Conservation (phyloP, 2,329 filamentous ascomycete species). For the Rasamsonia emersonii region DNA sequence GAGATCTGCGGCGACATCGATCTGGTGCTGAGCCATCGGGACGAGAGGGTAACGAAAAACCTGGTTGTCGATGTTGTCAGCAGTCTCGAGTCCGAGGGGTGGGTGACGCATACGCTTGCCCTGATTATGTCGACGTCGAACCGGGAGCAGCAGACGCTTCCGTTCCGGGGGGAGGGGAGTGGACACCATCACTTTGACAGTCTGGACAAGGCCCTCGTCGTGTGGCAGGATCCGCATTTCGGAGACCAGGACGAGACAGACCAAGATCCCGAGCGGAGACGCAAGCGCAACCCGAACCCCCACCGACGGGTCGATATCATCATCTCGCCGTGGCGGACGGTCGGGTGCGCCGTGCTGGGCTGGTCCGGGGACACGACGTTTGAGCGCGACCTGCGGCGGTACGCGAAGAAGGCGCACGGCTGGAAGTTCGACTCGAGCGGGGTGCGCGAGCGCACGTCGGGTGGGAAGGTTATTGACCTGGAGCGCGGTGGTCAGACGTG, state of each 20-base stretch:
- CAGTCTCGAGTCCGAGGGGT: conserved; percentile 57
- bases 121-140: conserved; percentile 62
- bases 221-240: conserved; percentile 69
- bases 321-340: conserved; percentile 76
- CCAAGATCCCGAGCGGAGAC: conserved; percentile 13
- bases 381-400: conserved; percentile 72
- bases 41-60: conserved; percentile 58
- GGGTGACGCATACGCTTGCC: conserved; percentile 74
- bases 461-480: conserved; percentile 61
- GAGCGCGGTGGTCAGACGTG: conserved; percentile 48
- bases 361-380: conserved; percentile 90
- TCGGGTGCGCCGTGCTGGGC: conserved; percentile 77
- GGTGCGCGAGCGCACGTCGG: conserved; percentile 57
- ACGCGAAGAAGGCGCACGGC: conserved; percentile 61
- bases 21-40: conserved; percentile 69
- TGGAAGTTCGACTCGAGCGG: conserved; percentile 93
- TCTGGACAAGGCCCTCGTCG: conserved; percentile 83
- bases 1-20: conserved; percentile 71
- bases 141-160: conserved; percentile 58
- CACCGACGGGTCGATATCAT: conserved; percentile 91
- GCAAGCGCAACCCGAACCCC: conserved; percentile 55
- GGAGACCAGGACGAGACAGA: conserved; percentile 19
- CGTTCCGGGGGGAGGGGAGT: conserved; percentile 37
- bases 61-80: conserved; percentile 65
- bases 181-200: conserved; percentile 67